Evolutionary conservation across 768 basidiomycete species (phyloP).

Genomic region (Boletus reticulatus): DNA sequence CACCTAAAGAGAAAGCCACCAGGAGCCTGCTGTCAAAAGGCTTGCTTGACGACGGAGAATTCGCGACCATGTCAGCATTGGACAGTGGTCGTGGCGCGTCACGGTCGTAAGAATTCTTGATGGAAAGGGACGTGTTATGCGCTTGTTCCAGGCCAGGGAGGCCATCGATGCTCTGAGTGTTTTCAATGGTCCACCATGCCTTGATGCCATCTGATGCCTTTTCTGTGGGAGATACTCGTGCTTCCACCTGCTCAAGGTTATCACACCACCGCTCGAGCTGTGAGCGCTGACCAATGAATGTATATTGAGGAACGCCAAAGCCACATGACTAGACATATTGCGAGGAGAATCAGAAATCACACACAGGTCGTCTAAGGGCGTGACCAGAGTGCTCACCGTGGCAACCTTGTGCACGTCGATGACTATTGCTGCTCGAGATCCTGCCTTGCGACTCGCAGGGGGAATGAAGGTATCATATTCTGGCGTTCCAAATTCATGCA

Average conservation of each 20-base stretch:
- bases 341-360: background rate
- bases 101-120: conserved; percentile 24
- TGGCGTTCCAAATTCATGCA: conserved; percentile 60
- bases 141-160: conserved; percentile 46
- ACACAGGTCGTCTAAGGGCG: background rate
- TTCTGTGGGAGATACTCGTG: conserved; percentile 14
- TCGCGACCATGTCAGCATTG: background rate
- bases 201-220: conserved; percentile 45
- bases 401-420: conserved; percentile 61
- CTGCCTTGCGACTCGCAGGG: conserved; percentile 43
- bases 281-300: conserved; percentile 54
- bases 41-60: background rate
- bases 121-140: conserved; percentile 10
- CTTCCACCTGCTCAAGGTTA: conserved; percentile 44
- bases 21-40: conserved; percentile 11
- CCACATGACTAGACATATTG: conserved; percentile 58
- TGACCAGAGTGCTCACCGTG: conserved; percentile 31
- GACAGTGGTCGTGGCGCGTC: conserved; percentile 5
- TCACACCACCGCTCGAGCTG: conserved; percentile 46
- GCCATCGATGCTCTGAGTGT: conserved; percentile 54
- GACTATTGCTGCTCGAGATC: conserved; percentile 60
- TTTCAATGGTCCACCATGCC: conserved; percentile 53
- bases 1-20: conserved; percentile 31
- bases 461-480: conserved; percentile 57
- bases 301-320: conserved; percentile 59